These are phyloP conservation scores for Camellia oleifera DNA, from an alignment of 179 eudicot genomes.

Conservation along the genomic window DNA sequence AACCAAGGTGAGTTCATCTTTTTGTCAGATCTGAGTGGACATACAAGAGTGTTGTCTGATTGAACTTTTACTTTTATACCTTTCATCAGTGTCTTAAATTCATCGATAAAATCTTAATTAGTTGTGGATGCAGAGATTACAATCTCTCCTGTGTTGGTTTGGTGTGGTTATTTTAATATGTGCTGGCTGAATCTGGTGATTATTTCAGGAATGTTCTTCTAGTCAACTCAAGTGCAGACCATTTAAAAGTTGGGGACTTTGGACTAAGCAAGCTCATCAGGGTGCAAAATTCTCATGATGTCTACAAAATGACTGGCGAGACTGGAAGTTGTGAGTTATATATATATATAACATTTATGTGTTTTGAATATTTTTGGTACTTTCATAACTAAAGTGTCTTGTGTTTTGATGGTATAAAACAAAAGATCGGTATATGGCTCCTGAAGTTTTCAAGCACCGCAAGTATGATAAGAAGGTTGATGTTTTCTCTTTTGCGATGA, in stretches of 20 bases:
- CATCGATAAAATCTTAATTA: neutral
- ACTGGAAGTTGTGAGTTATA: conserved; percentile 93
- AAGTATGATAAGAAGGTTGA: conserved; percentile 98
- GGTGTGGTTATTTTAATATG: neutral
- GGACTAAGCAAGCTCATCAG: conserved; percentile 95
- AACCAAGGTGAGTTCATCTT: conserved; percentile 76
- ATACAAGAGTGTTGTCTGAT: neutral
- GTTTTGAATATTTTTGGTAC: conserved; percentile 9
- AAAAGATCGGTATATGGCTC: conserved; percentile 98
- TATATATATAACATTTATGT: neutral
- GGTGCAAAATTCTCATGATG: conserved; percentile 89
- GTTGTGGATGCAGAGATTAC: neutral
- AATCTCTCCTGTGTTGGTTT: neutral
- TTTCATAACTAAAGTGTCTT: conserved; percentile 3
- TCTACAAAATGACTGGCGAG: conserved; percentile 98
- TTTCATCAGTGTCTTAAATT: neutral
- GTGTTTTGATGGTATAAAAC: conserved; percentile 20
- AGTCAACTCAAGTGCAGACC: conserved; percentile 95
- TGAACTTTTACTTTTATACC: neutral
- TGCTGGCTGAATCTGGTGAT: conserved; percentile 15
- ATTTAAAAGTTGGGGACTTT: conserved; percentile 97
- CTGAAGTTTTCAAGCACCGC: conserved; percentile 96
- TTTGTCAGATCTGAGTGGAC: conserved; percentile 6
- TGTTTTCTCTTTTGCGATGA: conserved; percentile 96
- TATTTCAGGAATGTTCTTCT: conserved; percentile 85